Base-by-base conservation (phyloP, 2,329 filamentous ascomycete genomes). In the Chalaropsis ovoidea region DNA sequence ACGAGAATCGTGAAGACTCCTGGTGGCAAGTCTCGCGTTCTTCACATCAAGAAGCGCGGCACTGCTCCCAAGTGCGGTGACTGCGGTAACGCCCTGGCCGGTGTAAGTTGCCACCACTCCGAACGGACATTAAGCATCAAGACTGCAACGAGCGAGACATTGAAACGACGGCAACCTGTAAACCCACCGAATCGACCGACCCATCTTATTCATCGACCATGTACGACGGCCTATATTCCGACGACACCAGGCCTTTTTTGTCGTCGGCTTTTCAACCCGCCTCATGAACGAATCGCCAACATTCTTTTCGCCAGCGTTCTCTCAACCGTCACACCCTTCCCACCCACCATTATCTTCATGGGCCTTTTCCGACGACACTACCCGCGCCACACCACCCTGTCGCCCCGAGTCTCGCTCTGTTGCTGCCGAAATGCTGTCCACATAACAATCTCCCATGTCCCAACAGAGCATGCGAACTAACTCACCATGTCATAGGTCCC, bases 31-130 rank as follows among this genome's bases (percentile, higher is more conserved):
- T 87, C 96, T 76, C 87, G 94, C 79, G 87, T 96, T 77, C 89
- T 97, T 74, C 93, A 99, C 88, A 92, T 96, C 84, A 97, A 97
- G 89, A 99, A 99, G 90, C 89, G 87, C 79, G 94, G 92, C 74
- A 95, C 91, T 78, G 89, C 92, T 71, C 94, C 94, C 77, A 99
- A 99, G 86, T 99, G 94, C 79, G 90, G 95, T 85, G 94, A 99
- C 85, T 99, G 95, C 77, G 94, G 94, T 77, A 86, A 86, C 82
- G 97, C 97, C 84, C 88, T 99, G 76, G 86, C 90, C 77, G 94
- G 94, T 80, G 92, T 99, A 90, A 88, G 91, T 95, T 70, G 67
- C 70, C 19, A 52, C 42, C 4, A 15, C 24, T 43, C 35, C 17
- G 65, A 58, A 65, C 62, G 65, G 68, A 68, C 60, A 66, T 68